Evolutionary conservation across 2,329 filamentous ascomycete genomes (phyloP).

Genomic region (Penicillium sp.): DNA sequence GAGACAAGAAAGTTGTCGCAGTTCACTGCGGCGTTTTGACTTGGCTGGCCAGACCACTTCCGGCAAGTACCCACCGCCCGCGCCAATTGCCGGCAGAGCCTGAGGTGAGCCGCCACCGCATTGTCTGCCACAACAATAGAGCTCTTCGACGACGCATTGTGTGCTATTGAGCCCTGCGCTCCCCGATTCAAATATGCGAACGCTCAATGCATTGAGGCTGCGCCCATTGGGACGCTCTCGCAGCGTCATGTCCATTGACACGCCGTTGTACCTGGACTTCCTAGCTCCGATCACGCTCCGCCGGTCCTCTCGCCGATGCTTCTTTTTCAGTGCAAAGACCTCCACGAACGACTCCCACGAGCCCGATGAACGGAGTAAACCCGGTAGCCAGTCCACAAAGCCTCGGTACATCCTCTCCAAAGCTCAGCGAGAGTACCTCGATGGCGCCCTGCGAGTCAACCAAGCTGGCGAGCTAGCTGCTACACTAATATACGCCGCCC

Average conservation of each 20-base stretch:
- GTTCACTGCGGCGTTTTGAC: not conserved
- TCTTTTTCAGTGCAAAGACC: constrained; percentile 19
- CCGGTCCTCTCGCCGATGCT: constrained; percentile 20
- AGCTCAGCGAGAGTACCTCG: constrained; percentile 70
- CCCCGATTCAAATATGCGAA: not conserved
- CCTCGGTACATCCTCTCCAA: constrained; percentile 58
- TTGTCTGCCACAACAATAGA: not conserved
- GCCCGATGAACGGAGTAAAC: not conserved
- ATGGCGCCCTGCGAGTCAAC: constrained; percentile 84
- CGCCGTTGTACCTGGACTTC: constrained; percentile 33
- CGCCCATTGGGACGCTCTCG: not conserved
- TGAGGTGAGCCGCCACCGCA: not conserved
- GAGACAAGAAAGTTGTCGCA: constrained; percentile 5
- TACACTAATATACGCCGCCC: constrained; percentile 86
- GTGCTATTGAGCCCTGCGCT: too few relatives aligned
- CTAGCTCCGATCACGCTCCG: constrained; percentile 29
- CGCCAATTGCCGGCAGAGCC: not conserved
- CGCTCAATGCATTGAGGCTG: not conserved
- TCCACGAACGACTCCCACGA: constrained; percentile 24
- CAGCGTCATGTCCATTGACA: constrained; percentile 8
- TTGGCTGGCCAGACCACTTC: not conserved
- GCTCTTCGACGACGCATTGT: not conserved
- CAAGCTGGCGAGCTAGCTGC: constrained; percentile 97
- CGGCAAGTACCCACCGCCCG: not conserved
- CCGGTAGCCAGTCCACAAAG: constrained; percentile 18